Evolutionary conservation across 805 yeast genomes (phyloP).

Genomic region (Spathaspora passalidarum): DNA sequence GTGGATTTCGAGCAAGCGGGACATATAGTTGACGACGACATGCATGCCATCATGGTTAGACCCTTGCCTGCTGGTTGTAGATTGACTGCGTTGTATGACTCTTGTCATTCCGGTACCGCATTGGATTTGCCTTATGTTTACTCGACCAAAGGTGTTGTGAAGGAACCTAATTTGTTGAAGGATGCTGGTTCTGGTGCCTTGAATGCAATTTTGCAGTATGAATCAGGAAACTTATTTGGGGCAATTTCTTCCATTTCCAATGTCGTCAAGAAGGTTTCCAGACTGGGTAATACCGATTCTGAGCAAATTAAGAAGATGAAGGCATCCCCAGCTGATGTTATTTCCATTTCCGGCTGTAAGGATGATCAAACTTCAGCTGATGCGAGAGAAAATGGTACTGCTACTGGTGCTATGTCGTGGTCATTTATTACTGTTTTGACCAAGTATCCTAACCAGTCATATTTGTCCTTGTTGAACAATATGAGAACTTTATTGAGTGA

Average conservation of each 20-base stretch:
- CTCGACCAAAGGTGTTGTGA: conserved; percentile 38
- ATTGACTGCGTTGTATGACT: conserved; percentile 37
- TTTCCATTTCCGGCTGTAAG: conserved; percentile 36
- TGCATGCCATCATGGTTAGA: conserved; percentile 39
- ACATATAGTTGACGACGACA: conserved; percentile 34
- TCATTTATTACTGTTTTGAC: conserved; percentile 28
- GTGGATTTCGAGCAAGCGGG: conserved; percentile 32
- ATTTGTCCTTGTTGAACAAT: conserved; percentile 32
- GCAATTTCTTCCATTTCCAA: conserved; percentile 34
- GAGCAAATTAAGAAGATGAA: conserved; percentile 26
- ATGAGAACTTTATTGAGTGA: conserved; percentile 30
- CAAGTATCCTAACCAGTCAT: conserved; percentile 30
- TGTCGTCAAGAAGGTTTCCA: conserved; percentile 29
- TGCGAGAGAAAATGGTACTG: conserved; percentile 31
- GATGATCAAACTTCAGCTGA: conserved; percentile 42
- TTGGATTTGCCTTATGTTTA: conserved; percentile 39
- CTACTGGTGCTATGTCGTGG: conserved; percentile 42
- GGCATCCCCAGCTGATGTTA: conserved; percentile 37
- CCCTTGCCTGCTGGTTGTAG: conserved; percentile 35
- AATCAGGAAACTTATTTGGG: conserved; percentile 35
- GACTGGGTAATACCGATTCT: conserved; percentile 15
- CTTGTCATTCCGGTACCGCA: conserved; percentile 41
- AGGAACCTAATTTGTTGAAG: conserved; percentile 35
- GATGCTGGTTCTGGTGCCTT: conserved; percentile 36
- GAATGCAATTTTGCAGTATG: conserved; percentile 28